phyloP scores from a whole-genome alignment of 208 protist genomes.

The Trypanosoma mega region DNA sequence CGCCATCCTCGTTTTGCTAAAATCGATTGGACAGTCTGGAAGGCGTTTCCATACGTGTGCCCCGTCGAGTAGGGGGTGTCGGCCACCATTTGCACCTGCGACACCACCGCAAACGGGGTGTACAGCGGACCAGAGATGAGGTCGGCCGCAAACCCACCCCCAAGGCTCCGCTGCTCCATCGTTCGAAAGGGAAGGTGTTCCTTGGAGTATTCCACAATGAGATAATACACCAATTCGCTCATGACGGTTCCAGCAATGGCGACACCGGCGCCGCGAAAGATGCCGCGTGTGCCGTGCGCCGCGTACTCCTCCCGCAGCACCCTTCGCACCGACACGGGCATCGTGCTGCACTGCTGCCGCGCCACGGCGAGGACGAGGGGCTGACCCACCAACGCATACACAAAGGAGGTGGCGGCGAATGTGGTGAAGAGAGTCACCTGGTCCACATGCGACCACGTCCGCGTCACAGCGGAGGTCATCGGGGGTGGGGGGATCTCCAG shows the following conservation, averaged over 20 bases:
- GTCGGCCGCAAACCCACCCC: constrained; percentile 67
- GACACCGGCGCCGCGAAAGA: constrained; percentile 68
- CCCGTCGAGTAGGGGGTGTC: constrained; percentile 48
- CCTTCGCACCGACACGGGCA: constrained; percentile 35
- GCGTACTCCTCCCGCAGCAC: constrained; percentile 46
- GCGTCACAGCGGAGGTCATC: constrained; percentile 66
- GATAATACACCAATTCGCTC: constrained; percentile 78
- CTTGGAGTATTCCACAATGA: constrained; percentile 71
- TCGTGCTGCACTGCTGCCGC: constrained; percentile 67
- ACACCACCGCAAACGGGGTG: constrained; percentile 80
- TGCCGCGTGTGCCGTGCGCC: constrained; percentile 46
- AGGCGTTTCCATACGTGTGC: constrained; percentile 76
- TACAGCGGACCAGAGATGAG: constrained; percentile 65
- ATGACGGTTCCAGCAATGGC: constrained; percentile 67
- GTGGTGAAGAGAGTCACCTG: constrained; percentile 56
- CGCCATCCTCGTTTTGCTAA: constrained; percentile 55
- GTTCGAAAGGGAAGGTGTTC: constrained; percentile 63
- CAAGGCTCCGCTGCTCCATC: constrained; percentile 69
- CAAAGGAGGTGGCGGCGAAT: constrained; percentile 63
- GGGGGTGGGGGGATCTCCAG: constrained; percentile 24
- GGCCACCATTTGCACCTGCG: constrained; percentile 86
- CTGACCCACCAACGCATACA: constrained; percentile 63
- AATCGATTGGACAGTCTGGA: constrained; percentile 52
- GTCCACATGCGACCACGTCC: constrained; percentile 81
- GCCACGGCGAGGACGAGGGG: constrained; percentile 76